Evolutionary conservation across 225 moss, liverwort and hornwort species (phyloP), one percentile per base, ranked within the genome.

Genomic region (Antitrichia curtipendula): DNA sequence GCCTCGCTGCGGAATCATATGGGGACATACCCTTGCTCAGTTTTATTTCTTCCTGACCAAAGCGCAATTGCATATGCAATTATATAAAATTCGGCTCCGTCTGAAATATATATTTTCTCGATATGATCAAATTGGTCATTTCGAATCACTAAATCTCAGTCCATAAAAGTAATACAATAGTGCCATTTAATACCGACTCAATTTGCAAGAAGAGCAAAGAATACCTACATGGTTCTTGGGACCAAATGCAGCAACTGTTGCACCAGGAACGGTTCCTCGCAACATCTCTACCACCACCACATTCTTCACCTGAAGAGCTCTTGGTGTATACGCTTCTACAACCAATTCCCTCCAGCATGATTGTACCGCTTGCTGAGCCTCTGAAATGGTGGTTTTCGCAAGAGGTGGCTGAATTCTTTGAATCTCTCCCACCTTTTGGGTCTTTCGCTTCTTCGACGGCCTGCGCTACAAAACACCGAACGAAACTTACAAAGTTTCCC

Each of bases 171-270:
- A 43, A 31, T 62, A 41, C 69, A n/a, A 54, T 31, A 70, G 38
- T 78, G 50, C 69, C 52, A 57, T 78, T 71, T 52, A 83, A 56
- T 65, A 84, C 31, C 53, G 41, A 58, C 78, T 69, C 69, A 65
- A 57, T 87, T 16, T 86, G 63, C 83, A 80, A 77, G 58, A 78
- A 85, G 84, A 86, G 88, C 70, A 88, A 69, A 80, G 82, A 87
- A 82, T 65, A 88, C 93, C 72, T 88, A 96, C 95, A 77, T 78
- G 86, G 79, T 88, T 87, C 66, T 88, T 83, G 38, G 91, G 95
- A 84, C 94, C 93, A 89, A 93, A 94, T 38, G 93, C 93, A 87
- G 94, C 95, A 65, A 93, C 91, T 84, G 86, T 75, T 45, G 90
- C 92, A 89, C 93, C 92, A 90, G 94, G 95, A 79, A 89, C 78